These are phyloP conservation scores for Filobasidium floriforme DNA, from an alignment of 768 basidiomycete genomes.

Conservation along the genomic window DNA sequence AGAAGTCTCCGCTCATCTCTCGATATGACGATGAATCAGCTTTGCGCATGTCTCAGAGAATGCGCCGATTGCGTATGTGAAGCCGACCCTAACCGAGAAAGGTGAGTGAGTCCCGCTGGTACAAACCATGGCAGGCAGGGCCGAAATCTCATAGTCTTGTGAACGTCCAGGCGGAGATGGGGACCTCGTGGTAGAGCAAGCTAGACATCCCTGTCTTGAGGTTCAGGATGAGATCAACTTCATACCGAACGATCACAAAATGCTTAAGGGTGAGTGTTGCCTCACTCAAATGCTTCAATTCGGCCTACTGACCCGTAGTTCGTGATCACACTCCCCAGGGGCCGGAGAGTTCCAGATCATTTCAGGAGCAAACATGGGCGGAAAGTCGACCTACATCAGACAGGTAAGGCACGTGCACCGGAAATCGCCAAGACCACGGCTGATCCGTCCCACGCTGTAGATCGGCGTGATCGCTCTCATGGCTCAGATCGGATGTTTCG, in stretches of 20 bases:
- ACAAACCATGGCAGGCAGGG: too few species aligned
- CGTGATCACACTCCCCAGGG: background rate
- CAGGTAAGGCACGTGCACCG: conserved; percentile 51
- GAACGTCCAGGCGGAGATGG: conserved; percentile 59
- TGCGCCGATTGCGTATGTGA: conserved; percentile 79
- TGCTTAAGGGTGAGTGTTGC: conserved; percentile 68
- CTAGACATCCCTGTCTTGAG: conserved; percentile 92
- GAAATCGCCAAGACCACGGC: background rate
- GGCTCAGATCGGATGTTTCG: conserved; percentile 92
- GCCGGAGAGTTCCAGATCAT: conserved; percentile 79
- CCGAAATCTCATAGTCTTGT: too few species aligned
- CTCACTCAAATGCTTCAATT: background rate
- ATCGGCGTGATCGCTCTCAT: conserved; percentile 93
- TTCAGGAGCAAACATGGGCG: conserved; percentile 98
- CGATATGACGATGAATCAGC: conserved; percentile 47
- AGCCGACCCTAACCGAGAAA: conserved; percentile 69
- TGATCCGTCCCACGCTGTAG: conserved; percentile 43
- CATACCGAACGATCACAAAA: conserved; percentile 90
- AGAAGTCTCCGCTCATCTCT: background rate
- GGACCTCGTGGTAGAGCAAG: conserved; percentile 69
- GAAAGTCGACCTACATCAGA: conserved; percentile 94
- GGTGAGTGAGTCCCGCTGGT: conserved; percentile 49
- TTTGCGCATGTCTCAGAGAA: conserved; percentile 85
- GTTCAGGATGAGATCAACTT: conserved; percentile 92
- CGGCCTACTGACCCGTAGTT: too few species aligned